Conservation (phyloP, 495 filamentous ascomycete genomes). For the Podospora anserina region DNA sequence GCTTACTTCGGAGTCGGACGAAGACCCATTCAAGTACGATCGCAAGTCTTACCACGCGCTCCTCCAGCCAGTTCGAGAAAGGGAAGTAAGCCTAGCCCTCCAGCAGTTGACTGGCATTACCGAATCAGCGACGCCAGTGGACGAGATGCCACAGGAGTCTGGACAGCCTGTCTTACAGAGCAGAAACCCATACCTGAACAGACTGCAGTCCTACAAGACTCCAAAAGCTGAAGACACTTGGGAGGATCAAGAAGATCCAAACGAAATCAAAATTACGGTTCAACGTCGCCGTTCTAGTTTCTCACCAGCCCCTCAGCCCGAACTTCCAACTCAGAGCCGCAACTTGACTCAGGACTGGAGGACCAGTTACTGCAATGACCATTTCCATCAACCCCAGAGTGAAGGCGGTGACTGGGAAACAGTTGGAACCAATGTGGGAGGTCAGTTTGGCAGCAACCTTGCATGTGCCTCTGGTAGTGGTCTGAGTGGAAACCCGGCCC, state of each 20-base stretch:
- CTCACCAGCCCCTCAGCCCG: constrained; percentile 2
- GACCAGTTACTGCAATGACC: constrained; percentile 2
- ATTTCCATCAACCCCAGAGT: constrained; percentile 12
- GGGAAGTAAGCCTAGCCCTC: constrained; percentile 31
- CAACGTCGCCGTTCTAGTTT: background rate
- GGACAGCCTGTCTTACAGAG: background rate
- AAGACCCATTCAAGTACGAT: constrained; percentile 37
- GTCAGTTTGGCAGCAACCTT: constrained; percentile 30
- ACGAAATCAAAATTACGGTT: constrained; percentile 19
- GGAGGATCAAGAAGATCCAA: constrained; percentile 11
- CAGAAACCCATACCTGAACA: constrained; percentile 21
- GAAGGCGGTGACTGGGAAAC: constrained; percentile 34
- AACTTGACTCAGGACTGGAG: background rate
- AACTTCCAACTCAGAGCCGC: background rate
- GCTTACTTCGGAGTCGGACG: constrained; percentile 27
- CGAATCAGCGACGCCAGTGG: background rate
- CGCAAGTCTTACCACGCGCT: constrained; percentile 24
- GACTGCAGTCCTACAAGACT: constrained; percentile 15
- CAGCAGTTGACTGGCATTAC: constrained; percentile 13
- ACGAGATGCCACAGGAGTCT: background rate
- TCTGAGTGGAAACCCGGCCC: constrained; percentile 10
- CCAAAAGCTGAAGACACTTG: constrained; percentile 12
- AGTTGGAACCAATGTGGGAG: constrained; percentile 21
- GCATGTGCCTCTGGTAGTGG: constrained; percentile 18
- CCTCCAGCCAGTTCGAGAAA: constrained; percentile 26